Evolutionary conservation across 1,139 yeast species (phyloP).

Genomic region (Yamadazyma kanchanaburiensis): DNA sequence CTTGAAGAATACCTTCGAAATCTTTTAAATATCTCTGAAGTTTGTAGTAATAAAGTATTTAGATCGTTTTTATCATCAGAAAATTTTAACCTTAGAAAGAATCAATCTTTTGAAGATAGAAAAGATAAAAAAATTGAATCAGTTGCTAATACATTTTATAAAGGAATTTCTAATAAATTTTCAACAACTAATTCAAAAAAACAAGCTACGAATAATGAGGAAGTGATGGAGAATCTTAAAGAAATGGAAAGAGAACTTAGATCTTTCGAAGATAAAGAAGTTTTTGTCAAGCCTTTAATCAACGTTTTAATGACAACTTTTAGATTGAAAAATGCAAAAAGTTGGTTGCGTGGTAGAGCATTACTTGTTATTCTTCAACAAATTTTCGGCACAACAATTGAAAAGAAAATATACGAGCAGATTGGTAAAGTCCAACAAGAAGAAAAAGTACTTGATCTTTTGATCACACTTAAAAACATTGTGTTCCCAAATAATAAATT

Average conservation of each 20-base stretch:
- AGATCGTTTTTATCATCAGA: conserved; percentile 77
- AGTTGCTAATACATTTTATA: conserved; percentile 43
- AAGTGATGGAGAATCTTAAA: conserved; percentile 28
- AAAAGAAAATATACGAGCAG: conserved; percentile 56
- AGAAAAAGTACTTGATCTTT: conserved; percentile 44
- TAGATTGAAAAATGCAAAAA: conserved; percentile 60
- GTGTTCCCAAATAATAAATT: conserved; percentile 69
- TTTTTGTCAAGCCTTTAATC: conserved; percentile 77
- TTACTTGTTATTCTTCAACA: conserved; percentile 79
- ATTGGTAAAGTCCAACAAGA: conserved; percentile 37
- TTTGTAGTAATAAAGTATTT: conserved; percentile 71
- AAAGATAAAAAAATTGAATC: conserved; percentile 22
- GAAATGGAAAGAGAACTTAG: conserved; percentile 44
- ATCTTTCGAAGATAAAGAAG: conserved; percentile 32
- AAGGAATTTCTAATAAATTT: conserved; percentile 33
- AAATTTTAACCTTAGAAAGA: conserved; percentile 45
- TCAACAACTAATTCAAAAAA: background rate
- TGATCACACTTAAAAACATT: conserved; percentile 40
- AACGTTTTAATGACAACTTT: conserved; percentile 71
- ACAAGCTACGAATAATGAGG: conserved; percentile 6
- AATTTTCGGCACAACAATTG: conserved; percentile 83
- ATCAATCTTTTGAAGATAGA: conserved; percentile 27
- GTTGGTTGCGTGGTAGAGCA: conserved; percentile 86
- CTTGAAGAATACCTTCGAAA: conserved; percentile 61
- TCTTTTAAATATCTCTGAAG: conserved; percentile 58